Evolutionary conservation across 257 asterid genomes (phyloP), one percentile per base, ranked within the genome.

Genomic region (Linaria vulgaris): DNA sequence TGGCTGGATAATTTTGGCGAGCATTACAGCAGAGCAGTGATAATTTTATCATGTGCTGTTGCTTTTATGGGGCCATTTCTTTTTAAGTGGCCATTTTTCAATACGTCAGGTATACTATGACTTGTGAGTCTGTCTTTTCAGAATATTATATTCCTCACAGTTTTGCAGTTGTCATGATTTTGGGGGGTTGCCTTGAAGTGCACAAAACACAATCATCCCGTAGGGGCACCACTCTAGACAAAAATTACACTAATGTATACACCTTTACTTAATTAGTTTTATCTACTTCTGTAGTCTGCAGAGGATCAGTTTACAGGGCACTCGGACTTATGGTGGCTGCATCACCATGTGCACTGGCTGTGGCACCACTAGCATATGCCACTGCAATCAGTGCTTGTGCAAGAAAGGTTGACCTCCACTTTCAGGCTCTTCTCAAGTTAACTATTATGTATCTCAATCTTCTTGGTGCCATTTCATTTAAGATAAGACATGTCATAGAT

Each of bases 291-390:
- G 66, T 78, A 94, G 99, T 70, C 77, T 84, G 95, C 88, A 83
- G 95, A 90, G 99, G 99, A 82, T 94, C 99, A 61, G 70, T 90
- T 75, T 94, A 94, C 65, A 78, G 99, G 72, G 99, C 95, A 45
- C 51, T 94, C 81, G 99, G 99, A 53, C 90, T 94, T 71, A 94
- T 90, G 97, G 99, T 94, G 69, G 97, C 99, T 59, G 99, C 97
- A 55, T 94, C 99, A 73, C 99, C 99, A 41, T 94, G 99, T 75
- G 97, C 99, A 9, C 78, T 90, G 75, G 99, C 97, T 75, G 99
- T 87, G 49, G 92, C 99, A 37, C 97, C 99, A 56, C 70, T 94
- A 71, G 96, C 89, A 19, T 94, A 94, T 79, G 97, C 95, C 70
- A 94, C 96, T 19, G 96, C 99, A 72, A 85, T 94, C 67, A 94